Evolutionary conservation across 805 yeast genomes (phyloP).

Genomic region (Myxozyma lipomycoides): DNA sequence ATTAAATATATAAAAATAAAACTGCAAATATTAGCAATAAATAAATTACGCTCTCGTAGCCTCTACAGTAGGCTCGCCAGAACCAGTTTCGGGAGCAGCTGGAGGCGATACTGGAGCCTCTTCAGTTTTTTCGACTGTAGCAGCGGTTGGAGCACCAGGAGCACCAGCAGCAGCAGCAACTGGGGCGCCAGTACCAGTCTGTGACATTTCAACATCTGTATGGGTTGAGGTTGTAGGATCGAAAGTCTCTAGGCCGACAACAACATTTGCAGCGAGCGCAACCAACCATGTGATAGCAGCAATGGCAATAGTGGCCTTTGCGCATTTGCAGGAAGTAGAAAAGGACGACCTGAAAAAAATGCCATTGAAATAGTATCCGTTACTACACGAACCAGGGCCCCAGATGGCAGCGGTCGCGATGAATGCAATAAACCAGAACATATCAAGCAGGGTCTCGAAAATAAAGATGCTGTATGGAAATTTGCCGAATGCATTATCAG

Average conservation of each 20-base stretch:
- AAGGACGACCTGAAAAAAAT: too few relatives aligned
- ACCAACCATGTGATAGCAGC: conserved; percentile 24
- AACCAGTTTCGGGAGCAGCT: too few relatives aligned
- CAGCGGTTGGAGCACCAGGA: neutral
- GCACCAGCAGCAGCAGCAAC: neutral
- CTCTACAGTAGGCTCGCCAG: too few relatives aligned
- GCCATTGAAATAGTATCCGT: neutral
- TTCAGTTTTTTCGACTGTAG: neutral
- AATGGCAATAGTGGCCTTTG: conserved; percentile 26
- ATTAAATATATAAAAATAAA: too few relatives aligned
- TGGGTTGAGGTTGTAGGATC: neutral
- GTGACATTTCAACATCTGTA: neutral
- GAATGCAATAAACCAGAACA: conserved; percentile 20
- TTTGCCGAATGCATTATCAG: neutral
- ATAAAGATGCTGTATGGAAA: neutral
- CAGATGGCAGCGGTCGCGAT: conserved; percentile 6
- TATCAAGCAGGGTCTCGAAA: conserved; percentile 6
- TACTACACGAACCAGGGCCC: conserved; percentile 1
- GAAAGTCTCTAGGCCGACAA: conserved; percentile 6
- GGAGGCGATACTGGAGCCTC: neutral
- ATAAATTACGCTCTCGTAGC: too few relatives aligned
- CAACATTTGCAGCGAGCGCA: conserved; percentile 5
- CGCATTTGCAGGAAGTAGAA: conserved; percentile 16
- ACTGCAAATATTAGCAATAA: too few relatives aligned
- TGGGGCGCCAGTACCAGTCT: neutral